phyloP scores from a whole-genome alignment of 495 filamentous ascomycete species.

The Hyaloscypha finlandica region DNA sequence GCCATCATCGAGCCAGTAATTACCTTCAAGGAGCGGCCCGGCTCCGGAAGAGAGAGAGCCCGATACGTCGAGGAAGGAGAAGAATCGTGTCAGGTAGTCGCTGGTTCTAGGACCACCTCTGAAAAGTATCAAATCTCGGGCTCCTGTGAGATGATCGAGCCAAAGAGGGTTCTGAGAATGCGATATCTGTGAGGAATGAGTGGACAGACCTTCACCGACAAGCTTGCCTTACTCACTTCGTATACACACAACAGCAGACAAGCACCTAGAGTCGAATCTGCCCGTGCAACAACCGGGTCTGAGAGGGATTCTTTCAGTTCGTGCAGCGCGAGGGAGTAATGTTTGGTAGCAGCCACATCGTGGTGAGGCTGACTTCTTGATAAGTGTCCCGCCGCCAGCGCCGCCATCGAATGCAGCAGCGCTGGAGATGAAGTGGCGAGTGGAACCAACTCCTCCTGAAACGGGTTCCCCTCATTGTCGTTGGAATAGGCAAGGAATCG shows the following conservation, averaged over 20 bases:
- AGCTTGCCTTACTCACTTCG: slow-evolving; percentile 15
- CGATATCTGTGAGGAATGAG: slow-evolving; percentile 22
- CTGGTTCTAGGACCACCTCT: slow-evolving; percentile 27
- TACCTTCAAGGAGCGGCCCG: slow-evolving; percentile 28
- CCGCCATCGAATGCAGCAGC: slow-evolving; percentile 29
- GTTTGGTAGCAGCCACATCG: slow-evolving; percentile 22
- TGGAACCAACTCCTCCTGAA: slow-evolving; percentile 30
- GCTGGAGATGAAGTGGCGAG: slow-evolving; percentile 27
- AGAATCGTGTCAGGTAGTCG: slow-evolving; percentile 30
- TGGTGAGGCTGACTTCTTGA: slow-evolving; percentile 24
- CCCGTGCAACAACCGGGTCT: slow-evolving; percentile 20
- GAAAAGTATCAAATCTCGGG: slow-evolving; percentile 31
- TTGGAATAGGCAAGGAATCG: slow-evolving; percentile 32
- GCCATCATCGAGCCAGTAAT: slow-evolving; percentile 31
- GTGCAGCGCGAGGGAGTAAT: slow-evolving; percentile 27
- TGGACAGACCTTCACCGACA: neutral
- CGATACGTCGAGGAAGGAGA: slow-evolving; percentile 32
- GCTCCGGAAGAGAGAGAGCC: slow-evolving; percentile 25
- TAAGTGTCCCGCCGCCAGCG: slow-evolving; percentile 29
- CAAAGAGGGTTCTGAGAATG: slow-evolving; percentile 29
- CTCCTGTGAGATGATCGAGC: slow-evolving; percentile 31
- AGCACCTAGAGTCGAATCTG: slow-evolving; percentile 29
- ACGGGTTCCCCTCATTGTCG: slow-evolving; percentile 32
- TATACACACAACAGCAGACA: slow-evolving; percentile 33
- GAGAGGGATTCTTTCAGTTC: slow-evolving; percentile 24